phyloP scores from a whole-genome alignment of 2,329 filamentous ascomycete genomes.

The Cladophialophora yegresii region DNA sequence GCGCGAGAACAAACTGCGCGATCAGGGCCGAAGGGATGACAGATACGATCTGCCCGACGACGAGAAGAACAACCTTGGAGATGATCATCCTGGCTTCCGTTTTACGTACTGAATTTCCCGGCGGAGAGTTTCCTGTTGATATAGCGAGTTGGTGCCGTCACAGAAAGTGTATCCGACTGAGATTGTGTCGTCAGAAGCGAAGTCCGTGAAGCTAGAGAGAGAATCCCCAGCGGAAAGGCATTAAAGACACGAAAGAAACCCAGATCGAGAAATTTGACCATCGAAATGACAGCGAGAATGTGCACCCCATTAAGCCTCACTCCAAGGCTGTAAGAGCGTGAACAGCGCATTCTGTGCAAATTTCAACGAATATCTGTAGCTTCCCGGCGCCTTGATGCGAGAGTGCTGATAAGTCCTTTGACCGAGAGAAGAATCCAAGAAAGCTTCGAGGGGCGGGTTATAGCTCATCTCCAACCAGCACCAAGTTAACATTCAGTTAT shows the following conservation, averaged over 20 bases:
- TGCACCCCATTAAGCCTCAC: neutral
- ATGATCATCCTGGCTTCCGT: slow-evolving; percentile 42
- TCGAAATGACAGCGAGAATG: neutral
- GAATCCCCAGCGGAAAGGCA: neutral
- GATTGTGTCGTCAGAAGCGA: neutral
- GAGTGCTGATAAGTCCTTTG: neutral
- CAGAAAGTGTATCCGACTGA: neutral
- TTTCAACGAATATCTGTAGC: neutral
- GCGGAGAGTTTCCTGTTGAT: neutral
- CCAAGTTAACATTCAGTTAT: slow-evolving; percentile 5
- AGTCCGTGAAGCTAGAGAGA: neutral
- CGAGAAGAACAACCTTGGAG: slow-evolving; percentile 41
- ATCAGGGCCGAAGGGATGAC: slow-evolving; percentile 37
- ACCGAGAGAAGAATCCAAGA: neutral
- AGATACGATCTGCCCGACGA: slow-evolving; percentile 36
- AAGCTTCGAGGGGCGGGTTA: neutral
- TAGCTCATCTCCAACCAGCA: neutral
- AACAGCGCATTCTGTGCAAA: neutral
- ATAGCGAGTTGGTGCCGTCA: neutral
- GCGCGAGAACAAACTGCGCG: slow-evolving; percentile 41
- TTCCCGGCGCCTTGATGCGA: neutral
- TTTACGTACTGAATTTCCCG: slow-evolving; percentile 38
- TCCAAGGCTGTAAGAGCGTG: neutral
- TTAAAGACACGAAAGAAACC: neutral
- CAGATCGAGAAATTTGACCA: neutral